These are phyloP conservation scores for Tritrichomonas musculus DNA, from an alignment of 208 protist species.

Conservation along the genomic window DNA sequence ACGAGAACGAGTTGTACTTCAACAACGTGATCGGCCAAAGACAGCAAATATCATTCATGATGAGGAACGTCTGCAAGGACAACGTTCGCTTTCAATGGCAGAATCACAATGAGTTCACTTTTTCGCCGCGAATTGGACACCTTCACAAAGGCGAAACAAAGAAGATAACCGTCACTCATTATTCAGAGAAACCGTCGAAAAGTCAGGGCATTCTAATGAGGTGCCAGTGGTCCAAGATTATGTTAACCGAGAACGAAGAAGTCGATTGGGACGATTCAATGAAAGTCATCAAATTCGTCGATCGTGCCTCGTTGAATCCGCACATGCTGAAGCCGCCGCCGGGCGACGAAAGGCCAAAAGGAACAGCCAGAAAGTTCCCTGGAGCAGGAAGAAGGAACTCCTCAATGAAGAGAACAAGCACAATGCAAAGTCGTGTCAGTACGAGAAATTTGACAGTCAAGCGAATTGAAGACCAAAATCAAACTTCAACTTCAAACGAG, in stretches of 20 bases:
- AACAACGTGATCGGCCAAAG: neutral
- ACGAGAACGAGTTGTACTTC: neutral
- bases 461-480: no score
- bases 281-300: neutral
- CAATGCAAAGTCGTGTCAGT: no score
- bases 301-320: neutral
- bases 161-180: neutral
- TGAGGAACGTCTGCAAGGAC: neutral
- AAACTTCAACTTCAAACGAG: neutral
- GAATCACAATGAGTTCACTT: neutral
- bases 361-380: no score
- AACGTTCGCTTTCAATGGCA: neutral
- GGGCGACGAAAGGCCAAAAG: no score
- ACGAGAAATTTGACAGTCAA: no score
- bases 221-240: neutral
- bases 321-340: neutral
- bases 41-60: neutral
- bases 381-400: no score
- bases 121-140: neutral
- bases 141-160: neutral
- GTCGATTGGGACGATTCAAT: conserved; percentile 10
- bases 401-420: no score
- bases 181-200: neutral
- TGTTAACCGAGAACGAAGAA: no score
- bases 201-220: neutral